Evolutionary conservation across 1,284 basidiomycete species (phyloP), one percentile per base, ranked within the genome.

Genomic region (Sporisorium iseilematis-ciliati): DNA sequence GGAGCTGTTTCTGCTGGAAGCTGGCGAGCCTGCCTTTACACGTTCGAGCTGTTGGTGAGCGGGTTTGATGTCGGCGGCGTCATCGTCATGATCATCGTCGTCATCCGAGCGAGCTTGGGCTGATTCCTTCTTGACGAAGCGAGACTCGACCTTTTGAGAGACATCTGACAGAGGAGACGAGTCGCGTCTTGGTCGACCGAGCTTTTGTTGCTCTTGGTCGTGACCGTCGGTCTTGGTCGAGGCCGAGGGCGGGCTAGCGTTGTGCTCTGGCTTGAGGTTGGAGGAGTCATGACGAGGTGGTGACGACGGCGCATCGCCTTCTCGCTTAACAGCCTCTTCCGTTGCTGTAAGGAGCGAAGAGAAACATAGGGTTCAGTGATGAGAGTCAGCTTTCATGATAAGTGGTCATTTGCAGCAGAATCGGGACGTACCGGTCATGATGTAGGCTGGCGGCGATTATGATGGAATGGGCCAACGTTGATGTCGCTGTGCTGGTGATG

Each of bases 81-180:
- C 57, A 23, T 63, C 46, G 1, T 63, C 53, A 31, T 56, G 40
- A 21, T 56, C 62, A 18, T 56, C 52, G 18, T 43, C 46, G 20
- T 20, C 21, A 25, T 40, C 35, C 7, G 33, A 21, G 18, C 4
- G 6, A 21, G 35, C 38, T 6, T 56, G 20, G 38, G 52, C n/a
- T 3, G 49, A 29, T 18, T 65, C 53, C 11, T 55, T 45, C n/a
- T 65, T 57, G 25, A 29, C 31, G 29, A 23, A 51, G 29, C 35
- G 43, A 25, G 29, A 23, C 10, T 60, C 61, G 26, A 48, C 57
- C 40, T 62, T 59, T 35, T 54, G 61, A 26, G 72, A 69, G 6
- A 58, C 63, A 40, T 75, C 72, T 20, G 72, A 69, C 7, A 75
- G 38, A 3, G 72, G 72, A 6, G 72, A 75, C 26, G 72, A 75